A percentile compares a stretch with the other conserved stretches of the same genome.
Evolutionary conservation across 345 rosid genomes (phyloP).

Genomic region (Tarenaya hassleriana): DNA sequence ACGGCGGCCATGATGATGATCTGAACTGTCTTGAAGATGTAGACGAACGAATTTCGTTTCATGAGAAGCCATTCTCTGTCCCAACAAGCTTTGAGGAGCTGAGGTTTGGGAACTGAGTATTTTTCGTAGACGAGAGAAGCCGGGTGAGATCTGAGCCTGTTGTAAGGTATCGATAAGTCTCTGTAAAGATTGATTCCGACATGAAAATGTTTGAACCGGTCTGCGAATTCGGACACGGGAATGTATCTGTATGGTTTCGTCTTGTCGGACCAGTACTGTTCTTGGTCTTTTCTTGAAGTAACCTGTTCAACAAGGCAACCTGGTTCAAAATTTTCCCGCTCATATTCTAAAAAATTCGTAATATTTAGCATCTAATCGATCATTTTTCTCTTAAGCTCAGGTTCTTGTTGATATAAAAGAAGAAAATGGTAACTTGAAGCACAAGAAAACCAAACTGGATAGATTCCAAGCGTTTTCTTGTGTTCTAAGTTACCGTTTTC

Average conservation of each 20-base stretch:
- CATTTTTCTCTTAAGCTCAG: too few relatives aligned
- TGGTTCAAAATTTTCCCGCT: too few relatives aligned
- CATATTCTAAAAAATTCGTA: too few relatives aligned
- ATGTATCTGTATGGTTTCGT: slow-evolving; percentile 55
- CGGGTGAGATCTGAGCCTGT: slow-evolving; percentile 48
- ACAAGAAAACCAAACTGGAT: too few relatives aligned
- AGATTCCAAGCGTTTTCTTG: too few relatives aligned
- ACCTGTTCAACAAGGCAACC: slow-evolving; percentile 46
- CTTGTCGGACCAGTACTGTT: slow-evolving; percentile 73
- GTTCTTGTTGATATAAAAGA: too few relatives aligned
- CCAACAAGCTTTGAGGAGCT: slow-evolving; percentile 65
- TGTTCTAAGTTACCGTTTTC: too few relatives aligned
- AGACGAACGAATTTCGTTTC: slow-evolving; percentile 59
- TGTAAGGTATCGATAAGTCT: slow-evolving; percentile 51
- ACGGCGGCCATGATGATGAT: slow-evolving; percentile 53
- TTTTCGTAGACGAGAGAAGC: slow-evolving; percentile 63
- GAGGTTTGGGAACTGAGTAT: slow-evolving; percentile 50
- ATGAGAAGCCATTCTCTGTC: slow-evolving; percentile 78
- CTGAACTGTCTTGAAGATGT: slow-evolving; percentile 64
- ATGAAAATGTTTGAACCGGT: slow-evolving; percentile 57
- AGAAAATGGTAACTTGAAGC: too few relatives aligned
- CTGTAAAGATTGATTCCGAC: slow-evolving; percentile 49
- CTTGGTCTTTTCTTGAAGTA: slow-evolving; percentile 84
- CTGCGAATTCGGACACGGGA: slow-evolving; percentile 51
- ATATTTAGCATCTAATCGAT: too few relatives aligned